A percentile compares a stretch with the other conserved stretches of the same genome.
These are phyloP conservation scores for Aspergillus incahuasiensis DNA, from an alignment of 495 filamentous ascomycete genomes.

Conservation along the genomic window DNA sequence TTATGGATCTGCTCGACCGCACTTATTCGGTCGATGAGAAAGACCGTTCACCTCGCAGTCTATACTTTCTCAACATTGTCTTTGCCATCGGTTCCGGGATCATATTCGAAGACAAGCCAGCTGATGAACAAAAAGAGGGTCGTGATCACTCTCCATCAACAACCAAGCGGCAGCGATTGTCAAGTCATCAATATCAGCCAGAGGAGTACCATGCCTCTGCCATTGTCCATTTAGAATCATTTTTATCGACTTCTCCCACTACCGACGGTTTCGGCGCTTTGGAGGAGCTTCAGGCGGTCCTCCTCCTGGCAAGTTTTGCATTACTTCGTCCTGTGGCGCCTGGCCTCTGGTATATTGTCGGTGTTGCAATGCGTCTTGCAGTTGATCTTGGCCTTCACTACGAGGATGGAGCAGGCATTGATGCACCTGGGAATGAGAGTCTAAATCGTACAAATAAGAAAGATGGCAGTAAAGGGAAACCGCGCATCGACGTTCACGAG, in stretches of 20 bases:
- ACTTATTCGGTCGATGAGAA: conserved; percentile 68
- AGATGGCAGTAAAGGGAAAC: conserved; percentile 22
- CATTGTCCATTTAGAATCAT: conserved; percentile 84
- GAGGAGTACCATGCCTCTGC: conserved; percentile 96
- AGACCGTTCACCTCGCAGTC: conserved; percentile 71
- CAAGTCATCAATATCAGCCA: conserved; percentile 71
- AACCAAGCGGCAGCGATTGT: conserved; percentile 48
- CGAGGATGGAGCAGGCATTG: conserved; percentile 76
- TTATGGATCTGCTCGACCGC: conserved; percentile 74
- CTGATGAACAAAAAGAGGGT: conserved; percentile 31
- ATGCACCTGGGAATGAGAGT: conserved; percentile 37
- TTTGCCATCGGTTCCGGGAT: conserved; percentile 94
- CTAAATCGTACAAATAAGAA: conserved; percentile 15
- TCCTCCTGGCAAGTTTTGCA: conserved; percentile 87
- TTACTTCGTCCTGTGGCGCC: conserved; percentile 86
- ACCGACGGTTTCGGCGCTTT: conserved; percentile 69
- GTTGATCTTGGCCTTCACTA: conserved; percentile 92
- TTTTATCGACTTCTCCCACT: conserved; percentile 62
- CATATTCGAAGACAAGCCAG: conserved; percentile 65
- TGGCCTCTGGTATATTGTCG: conserved; percentile 95
- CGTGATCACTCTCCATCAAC: conserved; percentile 29
- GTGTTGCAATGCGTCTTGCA: conserved; percentile 82
- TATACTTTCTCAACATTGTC: conserved; percentile 95
- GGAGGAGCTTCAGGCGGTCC: conserved; percentile 88
- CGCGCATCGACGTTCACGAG: conserved; percentile 50